Conservation (phyloP, 306 rosid genomes). For the Prunus dulcis region DNA sequence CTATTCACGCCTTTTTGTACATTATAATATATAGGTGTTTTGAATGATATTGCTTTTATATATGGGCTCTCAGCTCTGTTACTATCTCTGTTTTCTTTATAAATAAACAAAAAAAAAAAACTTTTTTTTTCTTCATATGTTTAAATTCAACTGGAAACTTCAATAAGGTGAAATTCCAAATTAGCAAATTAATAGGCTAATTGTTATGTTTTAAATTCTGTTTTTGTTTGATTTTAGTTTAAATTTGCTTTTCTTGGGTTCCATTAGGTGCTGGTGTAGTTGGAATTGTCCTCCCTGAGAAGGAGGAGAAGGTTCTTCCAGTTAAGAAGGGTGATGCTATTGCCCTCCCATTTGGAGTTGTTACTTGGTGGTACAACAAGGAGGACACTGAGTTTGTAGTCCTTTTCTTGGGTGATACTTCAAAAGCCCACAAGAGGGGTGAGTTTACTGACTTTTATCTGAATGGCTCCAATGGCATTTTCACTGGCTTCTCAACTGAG, state of each 20-base stretch:
- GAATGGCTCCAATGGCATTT: slow-evolving; percentile 67
- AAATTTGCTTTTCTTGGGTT: not conserved
- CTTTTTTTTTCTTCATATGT: too few relatives aligned
- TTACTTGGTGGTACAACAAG: slow-evolving; percentile 82
- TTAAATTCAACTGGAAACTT: too few relatives aligned
- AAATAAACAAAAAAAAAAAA: too few relatives aligned
- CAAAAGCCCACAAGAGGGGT: slow-evolving; percentile 75
- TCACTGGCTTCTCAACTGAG: slow-evolving; percentile 67
- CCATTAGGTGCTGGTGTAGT: slow-evolving; percentile 53
- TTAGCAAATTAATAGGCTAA: not conserved
- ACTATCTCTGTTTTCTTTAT: too few relatives aligned
- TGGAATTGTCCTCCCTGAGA: slow-evolving; percentile 69
- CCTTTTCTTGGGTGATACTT: slow-evolving; percentile 73
- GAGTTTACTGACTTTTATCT: slow-evolving; percentile 73
- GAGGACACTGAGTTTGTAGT: slow-evolving; percentile 65
- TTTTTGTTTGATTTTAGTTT: not conserved
- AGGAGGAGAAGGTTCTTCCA: slow-evolving; percentile 68
- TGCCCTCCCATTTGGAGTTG: slow-evolving; percentile 82
- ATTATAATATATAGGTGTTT: not conserved
- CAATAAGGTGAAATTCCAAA: too few relatives aligned
- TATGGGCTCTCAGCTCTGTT: not conserved
- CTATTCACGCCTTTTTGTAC: too few relatives aligned
- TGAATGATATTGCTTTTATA: not conserved
- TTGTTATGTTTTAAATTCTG: not conserved
- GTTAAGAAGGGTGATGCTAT: slow-evolving; percentile 81